A percentile compares a stretch with the other conserved stretches of the same genome.
Conservation (phyloP, 805 yeast species). For the Spathaspora passalidarum region DNA sequence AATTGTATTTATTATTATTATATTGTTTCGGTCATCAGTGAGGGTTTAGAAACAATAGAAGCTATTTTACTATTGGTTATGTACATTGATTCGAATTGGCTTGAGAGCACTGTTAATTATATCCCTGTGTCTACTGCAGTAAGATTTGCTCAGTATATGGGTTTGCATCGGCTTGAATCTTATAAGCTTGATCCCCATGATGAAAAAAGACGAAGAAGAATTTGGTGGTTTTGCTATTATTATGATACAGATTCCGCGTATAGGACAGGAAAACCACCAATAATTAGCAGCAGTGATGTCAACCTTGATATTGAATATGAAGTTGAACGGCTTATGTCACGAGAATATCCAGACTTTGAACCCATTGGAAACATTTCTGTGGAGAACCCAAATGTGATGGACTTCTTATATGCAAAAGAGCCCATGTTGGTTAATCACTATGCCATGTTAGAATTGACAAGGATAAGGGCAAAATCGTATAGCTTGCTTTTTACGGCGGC, state of each 20-base stretch:
- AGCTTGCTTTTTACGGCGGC: constrained; percentile 29
- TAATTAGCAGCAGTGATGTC: constrained; percentile 32
- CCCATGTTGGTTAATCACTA: constrained; percentile 3
- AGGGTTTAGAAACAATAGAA: constrained; percentile 49
- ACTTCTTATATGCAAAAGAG: not conserved
- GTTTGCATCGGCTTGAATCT: constrained; percentile 36
- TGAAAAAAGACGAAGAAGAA: constrained; percentile 19
- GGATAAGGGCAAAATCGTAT: constrained; percentile 29
- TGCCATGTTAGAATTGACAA: constrained; percentile 15
- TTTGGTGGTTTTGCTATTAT: constrained; percentile 39
- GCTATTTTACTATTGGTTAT: constrained; percentile 48
- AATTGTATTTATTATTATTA: constrained; percentile 51
- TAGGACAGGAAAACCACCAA: constrained; percentile 39
- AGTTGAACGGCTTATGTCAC: constrained; percentile 3
- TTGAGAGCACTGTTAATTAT: constrained; percentile 28
- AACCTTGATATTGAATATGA: constrained; percentile 24
- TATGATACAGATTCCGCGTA: constrained; percentile 38
- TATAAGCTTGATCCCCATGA: constrained; percentile 21
- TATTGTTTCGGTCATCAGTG: constrained; percentile 46
- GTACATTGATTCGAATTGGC: constrained; percentile 31
- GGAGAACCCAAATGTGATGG: not conserved
- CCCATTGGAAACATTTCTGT: constrained; percentile 1
- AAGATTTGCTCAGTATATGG: constrained; percentile 40
- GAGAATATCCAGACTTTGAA: not conserved
- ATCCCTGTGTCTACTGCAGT: constrained; percentile 31